Base-by-base conservation (phyloP, 1,284 basidiomycete species). In the Fomitopsis pinicola region DNA sequence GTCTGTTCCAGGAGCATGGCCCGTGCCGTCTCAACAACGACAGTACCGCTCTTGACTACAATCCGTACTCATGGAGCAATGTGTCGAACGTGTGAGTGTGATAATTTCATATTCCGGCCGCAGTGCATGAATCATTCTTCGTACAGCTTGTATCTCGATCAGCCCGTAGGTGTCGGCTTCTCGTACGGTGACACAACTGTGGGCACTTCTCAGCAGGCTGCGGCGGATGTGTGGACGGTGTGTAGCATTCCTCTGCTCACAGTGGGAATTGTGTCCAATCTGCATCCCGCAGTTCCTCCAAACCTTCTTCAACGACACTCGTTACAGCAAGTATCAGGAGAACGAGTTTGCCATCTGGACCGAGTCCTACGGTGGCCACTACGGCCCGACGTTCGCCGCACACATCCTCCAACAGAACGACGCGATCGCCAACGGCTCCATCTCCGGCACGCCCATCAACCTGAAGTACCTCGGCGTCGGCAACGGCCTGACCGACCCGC, bases 61-160 rank as follows among this genome's bases (percentile, higher is more conserved):
- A 90, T 67, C 83, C 83, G 0, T 82, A 76, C 66, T 83, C 85
- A 0, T 90, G 87, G 87, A 89, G 86, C 72, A 82, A 82, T 63
- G 76, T 82, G 52, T 80, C 83, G 7, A 86, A 89, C 69, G 73
- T 85, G 74, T 77, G 72, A 50, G 69, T 61, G 33, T 17, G 6
- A 42, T 14, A 35, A 3, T 36, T 36, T 28, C 36, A 17, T 26
- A 10, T 8, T 36, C 9, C 14, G 1, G 8, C 1, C 1, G 26
- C 26, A 26, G n/a, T 26, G 4, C 22, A 33, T 45, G 3, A 30
- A 48, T 4, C n/a, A 14, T 9, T 33, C 14, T 36, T 5, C 14
- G 22, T 14, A 19, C 40, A 76, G 75, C 61, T 61, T 83, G 46
- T 85, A 78, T 69, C 78, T 87, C 62, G 84, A 85, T 65, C 84